Conservation (phyloP, 2,329 filamentous ascomycete species). For the Fusarium verrucosum region DNA sequence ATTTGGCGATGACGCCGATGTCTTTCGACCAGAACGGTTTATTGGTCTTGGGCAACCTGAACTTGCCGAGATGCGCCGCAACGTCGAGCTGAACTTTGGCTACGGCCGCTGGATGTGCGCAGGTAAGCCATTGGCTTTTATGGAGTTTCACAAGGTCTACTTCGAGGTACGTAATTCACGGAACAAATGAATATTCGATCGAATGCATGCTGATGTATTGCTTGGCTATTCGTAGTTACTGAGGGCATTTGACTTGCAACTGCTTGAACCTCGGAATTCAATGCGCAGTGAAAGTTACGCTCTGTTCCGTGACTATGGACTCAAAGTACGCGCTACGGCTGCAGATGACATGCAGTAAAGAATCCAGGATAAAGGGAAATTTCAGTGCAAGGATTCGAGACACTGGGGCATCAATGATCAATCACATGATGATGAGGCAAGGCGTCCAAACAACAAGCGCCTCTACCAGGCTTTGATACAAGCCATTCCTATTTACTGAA, state of each 20-base stretch:
- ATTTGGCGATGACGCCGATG: background rate
- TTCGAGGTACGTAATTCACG: background rate
- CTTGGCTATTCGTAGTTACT: background rate
- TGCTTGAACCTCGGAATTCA: background rate
- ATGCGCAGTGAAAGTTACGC: background rate
- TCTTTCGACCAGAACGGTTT: constrained; percentile 7
- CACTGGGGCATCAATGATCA: too few species aligned
- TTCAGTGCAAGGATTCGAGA: too few species aligned
- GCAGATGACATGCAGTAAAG: background rate
- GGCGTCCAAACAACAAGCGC: too few species aligned
- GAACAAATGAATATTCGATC: fast-evolving
- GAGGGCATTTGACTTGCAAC: background rate
- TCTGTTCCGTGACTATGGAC: background rate
- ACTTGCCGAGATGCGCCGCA: constrained; percentile 3
- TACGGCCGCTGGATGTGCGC: constrained; percentile 13
- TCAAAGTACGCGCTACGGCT: background rate
- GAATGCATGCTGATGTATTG: background rate
- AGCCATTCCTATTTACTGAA: too few species aligned
- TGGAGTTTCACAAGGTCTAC: constrained; percentile 1
- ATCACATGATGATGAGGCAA: too few species aligned
- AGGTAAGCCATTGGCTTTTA: constrained; percentile 1
- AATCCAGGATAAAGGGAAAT: too few species aligned
- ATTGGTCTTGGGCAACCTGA: background rate
- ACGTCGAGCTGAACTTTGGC: constrained; percentile 6
- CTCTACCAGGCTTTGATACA: too few species aligned